Percentiles rank a stretch among this genome's conserved stretches.
phyloP scores from a whole-genome alignment of 1,284 basidiomycete species.

The Rhodotorula sp. region DNA sequence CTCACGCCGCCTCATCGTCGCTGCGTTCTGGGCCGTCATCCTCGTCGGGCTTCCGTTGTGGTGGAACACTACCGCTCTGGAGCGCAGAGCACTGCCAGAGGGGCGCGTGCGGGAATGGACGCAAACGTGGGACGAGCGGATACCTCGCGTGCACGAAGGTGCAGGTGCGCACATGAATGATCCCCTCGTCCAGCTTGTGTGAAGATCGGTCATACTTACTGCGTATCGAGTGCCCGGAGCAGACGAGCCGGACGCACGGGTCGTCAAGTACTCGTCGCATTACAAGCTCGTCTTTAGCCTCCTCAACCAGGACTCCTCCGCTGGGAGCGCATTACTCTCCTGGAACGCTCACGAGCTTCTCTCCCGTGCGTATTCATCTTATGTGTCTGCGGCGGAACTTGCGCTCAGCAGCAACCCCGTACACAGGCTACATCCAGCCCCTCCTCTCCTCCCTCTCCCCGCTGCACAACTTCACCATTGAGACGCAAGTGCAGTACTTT shows the following conservation, averaged over 20 bases:
- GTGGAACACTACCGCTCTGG: constrained; percentile 85
- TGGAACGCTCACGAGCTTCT: constrained; percentile 75
- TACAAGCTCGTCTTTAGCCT: constrained; percentile 80
- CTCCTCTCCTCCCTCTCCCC: constrained; percentile 63
- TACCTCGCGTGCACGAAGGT: background rate
- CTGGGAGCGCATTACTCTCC: constrained; percentile 62
- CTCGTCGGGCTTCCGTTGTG: constrained; percentile 76
- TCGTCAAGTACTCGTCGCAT: constrained; percentile 71
- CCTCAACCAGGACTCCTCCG: constrained; percentile 79
- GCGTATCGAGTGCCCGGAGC: too few species aligned
- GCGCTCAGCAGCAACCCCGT: background rate
- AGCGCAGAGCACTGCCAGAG: constrained; percentile 72
- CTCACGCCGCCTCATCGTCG: constrained; percentile 57
- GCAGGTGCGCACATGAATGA: background rate
- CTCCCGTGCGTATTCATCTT: constrained; percentile 49
- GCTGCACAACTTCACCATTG: constrained; percentile 86
- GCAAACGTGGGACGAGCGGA: background rate
- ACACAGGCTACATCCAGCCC: constrained; percentile 68
- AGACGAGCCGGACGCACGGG: constrained; percentile 47
- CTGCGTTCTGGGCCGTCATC: constrained; percentile 72
- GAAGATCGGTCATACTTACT: fast-evolving
- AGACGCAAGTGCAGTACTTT: constrained; percentile 91
- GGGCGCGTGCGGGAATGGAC: constrained; percentile 62
- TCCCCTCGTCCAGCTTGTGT: background rate
- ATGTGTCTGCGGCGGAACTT: too few species aligned